These are phyloP conservation scores for Hirsutella thompsonii DNA, from an alignment of 2,329 filamentous ascomycete species.

Conservation along the genomic window DNA sequence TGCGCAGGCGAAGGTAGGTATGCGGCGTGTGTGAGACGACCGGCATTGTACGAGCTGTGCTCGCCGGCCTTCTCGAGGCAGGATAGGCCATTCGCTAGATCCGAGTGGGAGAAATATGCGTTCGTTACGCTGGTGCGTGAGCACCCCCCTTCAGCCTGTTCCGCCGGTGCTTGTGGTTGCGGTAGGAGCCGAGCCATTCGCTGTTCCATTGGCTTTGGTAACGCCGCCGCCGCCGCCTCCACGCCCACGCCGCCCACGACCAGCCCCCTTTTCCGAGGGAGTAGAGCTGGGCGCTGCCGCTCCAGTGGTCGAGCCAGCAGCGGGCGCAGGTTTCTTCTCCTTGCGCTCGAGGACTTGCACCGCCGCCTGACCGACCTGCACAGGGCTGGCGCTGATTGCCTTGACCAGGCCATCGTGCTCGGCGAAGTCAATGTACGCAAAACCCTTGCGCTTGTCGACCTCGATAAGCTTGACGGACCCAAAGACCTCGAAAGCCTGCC, in stretches of 20 bases:
- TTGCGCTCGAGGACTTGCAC: slow-evolving; percentile 81
- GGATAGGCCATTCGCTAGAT: background rate
- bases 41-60: too few relatives aligned
- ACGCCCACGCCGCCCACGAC: slow-evolving; percentile 11
- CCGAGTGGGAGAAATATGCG: slow-evolving; percentile 1
- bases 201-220: slow-evolving; percentile 6
- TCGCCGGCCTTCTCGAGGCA: background rate
- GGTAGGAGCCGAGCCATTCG: slow-evolving; percentile 1
- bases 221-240: slow-evolving; percentile 8
- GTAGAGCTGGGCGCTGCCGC: slow-evolving; percentile 1
- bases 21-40: too few relatives aligned
- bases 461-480: slow-evolving; percentile 70
- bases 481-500: slow-evolving; percentile 59
- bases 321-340: slow-evolving; percentile 33
- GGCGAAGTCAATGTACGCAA: slow-evolving; percentile 83
- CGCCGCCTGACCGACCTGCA: slow-evolving; percentile 70
- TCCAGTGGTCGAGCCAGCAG: slow-evolving; percentile 1
- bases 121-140: background rate
- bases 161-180: slow-evolving; percentile 5
- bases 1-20: too few relatives aligned
- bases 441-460: slow-evolving; percentile 89
- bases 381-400: slow-evolving; percentile 69
- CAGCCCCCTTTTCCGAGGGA: slow-evolving; percentile 8
- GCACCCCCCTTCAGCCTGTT: slow-evolving; percentile 1
- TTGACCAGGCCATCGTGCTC: slow-evolving; percentile 60